Conservation (phyloP, 1,139 yeast species). For the Wickerhamomyces sp. region DNA sequence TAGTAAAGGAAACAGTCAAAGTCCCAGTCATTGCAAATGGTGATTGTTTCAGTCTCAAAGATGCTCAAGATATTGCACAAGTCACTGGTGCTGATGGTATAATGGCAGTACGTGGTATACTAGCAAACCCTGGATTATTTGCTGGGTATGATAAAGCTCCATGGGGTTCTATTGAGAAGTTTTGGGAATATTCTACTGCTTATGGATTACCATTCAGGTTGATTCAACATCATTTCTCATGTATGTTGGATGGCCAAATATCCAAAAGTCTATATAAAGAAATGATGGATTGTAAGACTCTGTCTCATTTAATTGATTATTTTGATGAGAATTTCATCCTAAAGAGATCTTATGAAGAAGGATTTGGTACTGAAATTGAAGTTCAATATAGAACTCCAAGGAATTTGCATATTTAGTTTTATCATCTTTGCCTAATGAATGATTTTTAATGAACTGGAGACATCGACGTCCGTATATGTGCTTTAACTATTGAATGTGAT, state of each 20-base stretch:
- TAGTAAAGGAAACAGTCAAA: constrained; percentile 50
- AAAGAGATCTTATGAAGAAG: constrained; percentile 59
- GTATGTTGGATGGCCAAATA: constrained; percentile 70
- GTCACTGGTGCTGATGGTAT: constrained; percentile 83
- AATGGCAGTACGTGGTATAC: constrained; percentile 90
- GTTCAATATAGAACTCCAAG: constrained; percentile 47
- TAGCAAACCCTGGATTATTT: constrained; percentile 84
- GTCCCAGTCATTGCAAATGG: constrained; percentile 95
- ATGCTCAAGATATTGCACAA: constrained; percentile 55
- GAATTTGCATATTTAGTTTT: constrained; percentile 27
- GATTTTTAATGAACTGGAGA: too few species aligned
- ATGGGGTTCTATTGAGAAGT: constrained; percentile 84
- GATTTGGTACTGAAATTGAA: constrained; percentile 57
- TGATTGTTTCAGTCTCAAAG: constrained; percentile 71
- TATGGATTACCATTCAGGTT: constrained; percentile 83
- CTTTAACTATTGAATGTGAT: too few species aligned
- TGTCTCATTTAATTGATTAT: constrained; percentile 75
- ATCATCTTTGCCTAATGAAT: too few species aligned
- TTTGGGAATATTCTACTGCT: constrained; percentile 72
- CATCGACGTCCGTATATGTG: too few species aligned
- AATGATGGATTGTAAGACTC: constrained; percentile 54
- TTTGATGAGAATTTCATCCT: constrained; percentile 66
- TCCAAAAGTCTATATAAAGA: constrained; percentile 51
- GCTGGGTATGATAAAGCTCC: constrained; percentile 71
- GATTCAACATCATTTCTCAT: constrained; percentile 80